Base-by-base conservation (phyloP, 2,329 filamentous ascomycete species). In the Pseudogymnoascus sp. region DNA sequence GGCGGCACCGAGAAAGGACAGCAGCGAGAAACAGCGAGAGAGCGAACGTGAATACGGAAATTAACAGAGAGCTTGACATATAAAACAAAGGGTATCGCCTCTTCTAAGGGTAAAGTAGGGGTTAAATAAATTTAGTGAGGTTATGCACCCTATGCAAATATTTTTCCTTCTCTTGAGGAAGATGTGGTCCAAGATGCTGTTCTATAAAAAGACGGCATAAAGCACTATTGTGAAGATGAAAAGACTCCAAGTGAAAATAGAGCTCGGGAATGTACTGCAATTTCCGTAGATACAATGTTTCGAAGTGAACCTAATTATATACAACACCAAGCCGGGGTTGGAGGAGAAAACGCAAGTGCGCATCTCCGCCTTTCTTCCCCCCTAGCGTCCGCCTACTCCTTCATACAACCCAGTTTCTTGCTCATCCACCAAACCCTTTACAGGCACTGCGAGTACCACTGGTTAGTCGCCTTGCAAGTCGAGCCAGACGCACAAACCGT, bases 371-470 rank as follows among this genome's bases (percentile, higher is more conserved):
- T 29, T 6, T 49, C 6, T n/a, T 29, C 14, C 14, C 41, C 12
- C 12, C 41, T 1, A 49, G n/a, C 6, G 16, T 14, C 6, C 10
- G 11, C 23, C 43, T 16, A 23, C 1, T 49, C 43, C 23, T 49
- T 49, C 43, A 49, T 29, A 49, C 43, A 49, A 19, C 43, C 23
- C 16, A 26, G 29, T n/a, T 29, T 10, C 23, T 12, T 7, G 4
- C 12, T 4, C 23, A 49, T 4, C 23, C 43, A n/a, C 12, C 7
- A n/a, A 29, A 10, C 4, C 5, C n/a, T 21, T 59, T 65, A 66
- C 35, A 65, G 23, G 58, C 65, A 66, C 62, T 67, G 66, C 7
- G 39, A 66, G 61, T 65, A 68, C 61, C 65, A 67, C 10, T 37
- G 12, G 58, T 68, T 69, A 55, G 62, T 38, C 11, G 33, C 21